A percentile compares a stretch with the other conserved stretches of the same genome.
Evolutionary conservation across 2,329 filamentous ascomycete genomes (phyloP).

Genomic region (Talaromyces albobiverticillius): DNA sequence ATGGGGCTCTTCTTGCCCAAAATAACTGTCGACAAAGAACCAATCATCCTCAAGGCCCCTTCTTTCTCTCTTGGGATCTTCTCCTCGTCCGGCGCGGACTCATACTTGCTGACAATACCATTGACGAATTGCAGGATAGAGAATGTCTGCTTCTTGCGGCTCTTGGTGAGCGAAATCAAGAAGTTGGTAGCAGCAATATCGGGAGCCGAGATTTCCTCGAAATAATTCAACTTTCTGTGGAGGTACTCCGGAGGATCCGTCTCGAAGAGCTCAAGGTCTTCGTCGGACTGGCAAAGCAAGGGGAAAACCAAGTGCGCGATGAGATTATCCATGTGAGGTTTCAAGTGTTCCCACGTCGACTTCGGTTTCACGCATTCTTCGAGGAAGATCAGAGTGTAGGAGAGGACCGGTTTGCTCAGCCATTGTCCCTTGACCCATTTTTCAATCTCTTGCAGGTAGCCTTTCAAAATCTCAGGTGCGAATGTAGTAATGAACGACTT

Average conservation of each 20-base stretch:
- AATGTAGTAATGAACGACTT: constrained; percentile 89
- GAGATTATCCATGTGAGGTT: constrained; percentile 87
- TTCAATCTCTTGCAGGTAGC: constrained; percentile 91
- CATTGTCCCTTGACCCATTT: constrained; percentile 96
- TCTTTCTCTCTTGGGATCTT: constrained; percentile 97
- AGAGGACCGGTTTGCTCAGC: constrained; percentile 91
- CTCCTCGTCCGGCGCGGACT: constrained; percentile 75
- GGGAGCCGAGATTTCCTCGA: constrained; percentile 92
- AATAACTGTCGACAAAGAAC: constrained; percentile 88
- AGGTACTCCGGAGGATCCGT: constrained; percentile 95
- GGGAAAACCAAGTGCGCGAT: constrained; percentile 96
- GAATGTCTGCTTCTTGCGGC: constrained; percentile 91
- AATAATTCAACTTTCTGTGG: constrained; percentile 95
- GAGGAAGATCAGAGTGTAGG: constrained; percentile 89
- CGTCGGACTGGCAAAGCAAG: constrained; percentile 84
- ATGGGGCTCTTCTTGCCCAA: constrained; percentile 98
- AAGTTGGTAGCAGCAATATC: constrained; percentile 97
- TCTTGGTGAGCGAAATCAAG: constrained; percentile 89
- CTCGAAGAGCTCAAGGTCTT: constrained; percentile 91
- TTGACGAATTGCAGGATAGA: constrained; percentile 95
- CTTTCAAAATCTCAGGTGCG: constrained; percentile 92
- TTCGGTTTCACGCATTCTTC: constrained; percentile 98
- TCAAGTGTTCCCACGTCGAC: constrained; percentile 91
- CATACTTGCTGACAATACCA: constrained; percentile 88
- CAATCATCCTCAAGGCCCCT: constrained; percentile 94